Base-by-base conservation (phyloP, 306 rosid genomes). In the Erythrophleum fordii region DNA sequence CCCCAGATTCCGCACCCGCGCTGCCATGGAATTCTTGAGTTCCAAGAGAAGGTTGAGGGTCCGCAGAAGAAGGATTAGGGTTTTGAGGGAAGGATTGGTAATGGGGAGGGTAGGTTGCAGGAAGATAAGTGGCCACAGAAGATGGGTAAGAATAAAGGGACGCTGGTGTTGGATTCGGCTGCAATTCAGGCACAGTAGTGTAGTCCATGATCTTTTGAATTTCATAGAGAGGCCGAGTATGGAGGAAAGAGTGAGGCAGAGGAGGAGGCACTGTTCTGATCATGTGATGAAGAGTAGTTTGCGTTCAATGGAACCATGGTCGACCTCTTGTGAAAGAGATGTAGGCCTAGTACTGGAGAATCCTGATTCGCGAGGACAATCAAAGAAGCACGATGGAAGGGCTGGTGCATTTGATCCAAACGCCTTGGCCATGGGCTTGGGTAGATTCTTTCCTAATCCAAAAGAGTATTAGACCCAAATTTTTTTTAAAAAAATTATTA, bases 1-100 rank as follows among this genome's bases (percentile, higher is more conserved):
- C 31, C 29, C 20, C 79, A 42, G 62, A 76, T n/a, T 82, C 85
- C 22, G 23, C 11, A 16, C 3, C 72, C 12, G 76, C n/a, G 62
- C 12, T 34, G 37, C 8, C 44, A 37, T 53, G 49, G 45, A 53
- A 23, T 35, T 20, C 51, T 20, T 66, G 81, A 22, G 64, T 41
- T 4, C 11, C 78, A 10, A 42, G 1, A 25, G 66, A 69, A 14
- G 83, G 23, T 60, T 80, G 73, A 42, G 85, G 37, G 2, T 42
- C 44, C 18, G 48, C 28, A 3, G 76, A 42, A 60, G 83, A 28
- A 29, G 71, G 71, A 22, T 75, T 80, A 76, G 87, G 84, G 82
- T 75, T 80, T 76, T 80, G 84, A 70, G 75, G 72, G 42, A 80
- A 70, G 11, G 83, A 51, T 9, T 42, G 49, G 48, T 75, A 75